Base-by-base conservation (phyloP, 2,329 filamentous ascomycete genomes). In the Calonectria pauciramosa region DNA sequence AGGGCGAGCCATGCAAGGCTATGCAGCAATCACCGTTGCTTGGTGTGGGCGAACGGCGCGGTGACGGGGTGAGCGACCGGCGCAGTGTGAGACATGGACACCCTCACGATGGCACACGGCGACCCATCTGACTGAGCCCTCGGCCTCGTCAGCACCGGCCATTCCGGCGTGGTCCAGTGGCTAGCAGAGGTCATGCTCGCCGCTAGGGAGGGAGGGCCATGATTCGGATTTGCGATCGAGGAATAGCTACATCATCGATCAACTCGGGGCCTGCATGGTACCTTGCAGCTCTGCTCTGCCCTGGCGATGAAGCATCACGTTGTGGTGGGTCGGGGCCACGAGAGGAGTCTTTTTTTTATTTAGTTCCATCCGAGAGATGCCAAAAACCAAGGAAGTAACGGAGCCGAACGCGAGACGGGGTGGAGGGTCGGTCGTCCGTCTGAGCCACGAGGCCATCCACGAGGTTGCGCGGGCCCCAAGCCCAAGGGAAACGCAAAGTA, bases 71-170 rank as follows among this genome's bases (percentile, higher is more conserved):
- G 63, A 67, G 76, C 76, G 71, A 41, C 38, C 60, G 68, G 65
- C 64, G 69, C 60, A 71, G 65, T 63, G 77, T 82, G 79, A 83
- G 82, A 83, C 82, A 82, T 54, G 70, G 74, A 75, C 72, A 83
- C 82, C 81, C 82, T 76, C 77, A 76, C 72, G 70, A 76, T 30
- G 70, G 32, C 52, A 44, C 68, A 56, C 51, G 59, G 64, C 67
- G 75, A 74, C 47, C 79, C 81, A 82, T 82, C 80, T 82, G 81
- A 82, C 81, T 82, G 78, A 80, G 74, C 70, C 71, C 32, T 26
- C 69, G 71, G 36, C 64, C 71, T 73, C 64, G 66, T 77, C 77
- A 77, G 76, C 77, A 74, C 75, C 75, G 74, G 75, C 78, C 74
- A 75, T 70, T 60, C 70, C 76, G 72, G 73, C 32, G n/a, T 70